Conservation (phyloP, 306 rosid genomes). For the Dalbergia cultrata region DNA sequence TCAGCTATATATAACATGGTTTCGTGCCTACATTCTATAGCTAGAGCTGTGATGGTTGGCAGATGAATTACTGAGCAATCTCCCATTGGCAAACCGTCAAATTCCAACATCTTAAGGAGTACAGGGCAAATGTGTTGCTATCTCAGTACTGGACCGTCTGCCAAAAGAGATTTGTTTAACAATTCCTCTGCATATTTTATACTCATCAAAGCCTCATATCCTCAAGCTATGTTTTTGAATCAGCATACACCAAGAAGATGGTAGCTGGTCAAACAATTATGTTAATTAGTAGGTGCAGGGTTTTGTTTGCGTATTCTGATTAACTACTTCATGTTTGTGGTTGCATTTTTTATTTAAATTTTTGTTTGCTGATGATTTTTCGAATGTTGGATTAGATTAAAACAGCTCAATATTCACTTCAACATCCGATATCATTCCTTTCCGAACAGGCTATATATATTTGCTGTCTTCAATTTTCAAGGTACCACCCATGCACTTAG, state of each 20-base stretch:
- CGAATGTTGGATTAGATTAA: neutral
- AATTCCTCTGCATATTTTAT: slow-evolving; percentile 15
- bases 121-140: neutral
- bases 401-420: too few species aligned
- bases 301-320: neutral
- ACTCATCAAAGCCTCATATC: neutral
- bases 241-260: neutral
- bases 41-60: neutral
- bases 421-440: too few species aligned
- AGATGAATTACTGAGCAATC: slow-evolving; percentile 26
- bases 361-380: neutral
- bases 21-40: neutral
- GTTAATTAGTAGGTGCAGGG: neutral
- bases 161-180: slow-evolving; percentile 44
- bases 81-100: slow-evolving; percentile 38
- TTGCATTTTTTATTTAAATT: neutral
- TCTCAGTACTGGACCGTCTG: neutral
- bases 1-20: neutral
- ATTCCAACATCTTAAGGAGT: slow-evolving; percentile 1
- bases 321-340: neutral
- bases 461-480: too few species aligned
- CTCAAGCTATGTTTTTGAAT: neutral
- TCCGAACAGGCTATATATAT: too few species aligned
- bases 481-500: too few species aligned
- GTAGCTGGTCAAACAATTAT: too few species aligned